Base-by-base conservation (phyloP, 1,284 basidiomycete genomes). In the Vanrija sp. region DNA sequence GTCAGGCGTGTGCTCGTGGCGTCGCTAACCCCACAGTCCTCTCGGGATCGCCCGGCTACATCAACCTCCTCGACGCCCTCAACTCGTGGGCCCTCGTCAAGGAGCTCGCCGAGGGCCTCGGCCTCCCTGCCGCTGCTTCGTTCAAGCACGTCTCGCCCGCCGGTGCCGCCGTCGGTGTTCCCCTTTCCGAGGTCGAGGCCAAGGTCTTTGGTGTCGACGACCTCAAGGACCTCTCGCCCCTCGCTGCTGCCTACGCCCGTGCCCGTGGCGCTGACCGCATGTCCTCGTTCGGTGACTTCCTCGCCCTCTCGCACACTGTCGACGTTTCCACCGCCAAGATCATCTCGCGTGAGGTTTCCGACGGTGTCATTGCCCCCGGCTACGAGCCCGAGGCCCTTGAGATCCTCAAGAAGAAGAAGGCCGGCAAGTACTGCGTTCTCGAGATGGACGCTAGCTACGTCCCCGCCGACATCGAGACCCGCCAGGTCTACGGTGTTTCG, bases 81-180 rank as follows among this genome's bases (percentile, higher is more conserved):
- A 98, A 98, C 78, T 95, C 95, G 8, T 99, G 89, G 76, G 95
- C 91, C 0, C 85, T 99, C 47, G 95, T 99, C 60, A 91, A 88
- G 72, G 95, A 99, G 76, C 84, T 99, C 10, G 86, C 92, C 49
- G 89, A 89, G 1, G 85, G 91, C 25, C 80, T 83, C 56, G 57
- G 68, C 51, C 84, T 98, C 50, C 93, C 96, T 16, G 96, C 96
- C 23, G 95, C 95, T 16, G 93, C 95, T 4, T 98, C 94, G 1
- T 99, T 98, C 86, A 99, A 99, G 82, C 95, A 99, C 76, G 96
- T 98, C 58, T 98, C 94, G 19, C 95, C 95, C 12, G 95, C 95
- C 1, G 95, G 95, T 60, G 94, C 91, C 9, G 95, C 95, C 40
- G 89, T 96, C 28, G 93, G 93, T 44, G 73, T 94, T 46, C 86